Percentiles rank a stretch among this genome's conserved stretches.
Conservation (phyloP, 345 rosid genomes). For the Moringa oleifera region DNA sequence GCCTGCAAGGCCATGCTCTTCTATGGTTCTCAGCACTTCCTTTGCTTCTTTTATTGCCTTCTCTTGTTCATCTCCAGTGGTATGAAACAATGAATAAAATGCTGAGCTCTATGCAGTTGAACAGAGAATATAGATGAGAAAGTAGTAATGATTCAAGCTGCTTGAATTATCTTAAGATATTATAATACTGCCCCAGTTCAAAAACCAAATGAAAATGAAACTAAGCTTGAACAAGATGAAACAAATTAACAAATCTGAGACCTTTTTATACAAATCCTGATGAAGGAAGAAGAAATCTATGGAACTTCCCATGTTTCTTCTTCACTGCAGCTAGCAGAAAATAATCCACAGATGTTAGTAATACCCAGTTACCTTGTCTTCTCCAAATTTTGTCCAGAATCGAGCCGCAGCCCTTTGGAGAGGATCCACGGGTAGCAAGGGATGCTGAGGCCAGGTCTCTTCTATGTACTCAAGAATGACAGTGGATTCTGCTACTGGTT, state of each 20-base stretch:
- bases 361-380: slow-evolving; percentile 20
- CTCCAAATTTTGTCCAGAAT: slow-evolving; percentile 30
- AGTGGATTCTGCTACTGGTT: slow-evolving; percentile 25
- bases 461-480: too few species aligned
- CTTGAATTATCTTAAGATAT: too few species aligned
- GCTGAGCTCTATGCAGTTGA: slow-evolving; percentile 9
- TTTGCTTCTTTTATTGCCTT: slow-evolving; percentile 22
- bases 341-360: too few species aligned
- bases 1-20: slow-evolving; percentile 19
- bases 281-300: too few species aligned
- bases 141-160: background rate
- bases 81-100: slow-evolving; percentile 18
- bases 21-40: slow-evolving; percentile 13
- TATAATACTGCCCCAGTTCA: too few species aligned
- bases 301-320: too few species aligned
- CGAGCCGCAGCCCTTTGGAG: slow-evolving; percentile 19
- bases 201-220: too few species aligned
- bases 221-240: too few species aligned
- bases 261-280: too few species aligned
- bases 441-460: slow-evolving; percentile 22
- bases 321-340: too few species aligned
- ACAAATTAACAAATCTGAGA: too few species aligned
- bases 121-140: background rate
- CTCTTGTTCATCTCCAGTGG: slow-evolving; percentile 26
- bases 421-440: slow-evolving; percentile 25